Evolutionary conservation across 371 early-diverging fungal species (phyloP), one percentile per base, ranked within the genome.

Genomic region (Gilbertella persicaria): DNA sequence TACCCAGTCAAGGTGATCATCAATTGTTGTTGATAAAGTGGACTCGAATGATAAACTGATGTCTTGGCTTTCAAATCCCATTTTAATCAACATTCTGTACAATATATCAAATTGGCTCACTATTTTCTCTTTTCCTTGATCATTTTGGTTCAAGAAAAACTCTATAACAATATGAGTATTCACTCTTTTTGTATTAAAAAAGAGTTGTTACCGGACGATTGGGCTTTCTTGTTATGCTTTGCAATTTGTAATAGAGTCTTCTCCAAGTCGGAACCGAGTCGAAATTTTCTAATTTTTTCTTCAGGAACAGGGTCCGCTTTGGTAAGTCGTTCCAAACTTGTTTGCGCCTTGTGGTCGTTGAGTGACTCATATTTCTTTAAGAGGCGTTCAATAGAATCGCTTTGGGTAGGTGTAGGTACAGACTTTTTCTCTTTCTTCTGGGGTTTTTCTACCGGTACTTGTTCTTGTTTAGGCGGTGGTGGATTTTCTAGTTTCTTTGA

Each of bases 1-100:
- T 79, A 85, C 82, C 85, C 85, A 85, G 59, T 82, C 83, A 24
- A 85, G 42, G 37, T 78, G 67, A 45, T 78, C 75, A 9, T 72
- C 73, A 7, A 80, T 56, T n/a, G 75, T 60, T 14, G 67, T 62
- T 0, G 82, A 69, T 25, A 67, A 55, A 10, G 79, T 81, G 0
- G 70, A 63, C 17, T 45, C 35, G 38, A 85, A 71, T 1, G 83
- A 82, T 26, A 62, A 55, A 24, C 73, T 67, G n/a, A 85, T 61
- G 57, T 82, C 83, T 0, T 50, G 41, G 26, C 53, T 46, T 9
- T 72, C 58, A 38, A 85, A 85, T 7, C 80, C 83, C 8, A 85
- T 51, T 16, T 75, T 69, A 3, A 62, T 55, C 25, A 85, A 58
- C 2, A 72, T 64, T 17, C 80, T 72, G 41, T 78, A 81, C 10